Base-by-base conservation (phyloP, 192 early-diverging fungal species). In the Mortierella antarctica region DNA sequence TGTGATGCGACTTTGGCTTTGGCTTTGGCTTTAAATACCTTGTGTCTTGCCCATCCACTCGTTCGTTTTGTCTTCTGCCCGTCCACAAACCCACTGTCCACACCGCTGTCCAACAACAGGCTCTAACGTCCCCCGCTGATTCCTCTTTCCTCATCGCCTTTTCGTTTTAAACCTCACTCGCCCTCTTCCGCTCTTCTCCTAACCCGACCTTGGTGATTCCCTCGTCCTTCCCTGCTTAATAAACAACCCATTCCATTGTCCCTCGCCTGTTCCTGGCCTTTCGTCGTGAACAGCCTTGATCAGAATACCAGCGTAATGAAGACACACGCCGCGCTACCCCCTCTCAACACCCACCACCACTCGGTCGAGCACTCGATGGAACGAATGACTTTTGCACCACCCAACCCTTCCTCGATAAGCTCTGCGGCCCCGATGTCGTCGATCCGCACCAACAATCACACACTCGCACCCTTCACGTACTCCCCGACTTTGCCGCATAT, bases 311-410 rank as follows among this genome's bases (percentile, higher is more conserved):
- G 31, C 31, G 31, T 39, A 18, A 79, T 79, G 76, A 79, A 79
- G 42, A 57, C 53, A 12, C 68, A 47, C 58, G 39, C 76, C 6
- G 62, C 42, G 2, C 65, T 80, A 13, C 70, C 76, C 4, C 70
- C 70, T 13, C 47, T 71, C n/a, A 80, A 80, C 51, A 72, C 64
- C n/a, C 40, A 44, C 60, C 76, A 67, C 17, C 62, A 71, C 7
- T 58, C 64, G 10, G 72, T 80, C 69, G 76, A 80, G 53, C 58
- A 65, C 47, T 72, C 76, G 10, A 66, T 71, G 68, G 76, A 71
- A 39, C 62, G 69, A 40, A 55, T 70, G 69, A 61, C 68, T 17
- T 79, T 71, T 49, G 21, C 42, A 14, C 71, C 62, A 4, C 69
- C 69, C 2, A 67, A 65, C 64, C 51, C 75, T 41, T 73, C 71